Base-by-base conservation (phyloP, 768 basidiomycete genomes). In the Termitomyces sp. region DNA sequence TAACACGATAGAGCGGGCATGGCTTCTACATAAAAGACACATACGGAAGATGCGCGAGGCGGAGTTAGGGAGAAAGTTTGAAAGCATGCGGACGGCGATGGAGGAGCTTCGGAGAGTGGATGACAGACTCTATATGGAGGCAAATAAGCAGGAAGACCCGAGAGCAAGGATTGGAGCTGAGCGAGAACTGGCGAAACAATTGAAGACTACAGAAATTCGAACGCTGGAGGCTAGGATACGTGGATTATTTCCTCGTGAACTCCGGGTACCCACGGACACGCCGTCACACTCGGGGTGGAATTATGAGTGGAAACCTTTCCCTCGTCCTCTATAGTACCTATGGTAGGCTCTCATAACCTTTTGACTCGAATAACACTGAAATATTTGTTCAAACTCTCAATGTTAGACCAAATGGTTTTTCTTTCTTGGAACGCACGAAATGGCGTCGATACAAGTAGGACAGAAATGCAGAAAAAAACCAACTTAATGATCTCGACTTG, bases 1-100 rank as follows among this genome's bases (percentile, higher is more conserved):
- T 73, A 83, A 93, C 60, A 97, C 93, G 2, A 94, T 97, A 53
- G 88, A 92, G 62, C 84, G 95, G 32, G 95, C 95, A 4, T 98
- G 90, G 90, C 75, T 86, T 51, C 79, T 98, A 11, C 85, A 92
- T 73, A 80, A 83, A 62, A 82, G 95, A 31, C 86, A 90, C 65
- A 58, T 86, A 38, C 83, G 95, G 41, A 83, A 88, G 66, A 75
- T 79, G 59, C 80, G 89, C 44, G 81, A 86, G 29, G 83, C 77
- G 35, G 89, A 92, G 66, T 68, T 91, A 59, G 74, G 77, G 56
- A 80, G 86, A 71, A 95, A 95, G 71, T 94, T 87, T 65, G 79
- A 84, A 54, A 81, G 83, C 64, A 95, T 97, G 94, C 75, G 76
- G 68, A 73, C 73, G 63, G 95, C 95, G 16, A 94, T 97, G 89